A percentile compares a stretch with the other conserved stretches of the same genome.
Conservation (phyloP, 768 basidiomycete genomes). For the Pisolithus tinctorius region DNA sequence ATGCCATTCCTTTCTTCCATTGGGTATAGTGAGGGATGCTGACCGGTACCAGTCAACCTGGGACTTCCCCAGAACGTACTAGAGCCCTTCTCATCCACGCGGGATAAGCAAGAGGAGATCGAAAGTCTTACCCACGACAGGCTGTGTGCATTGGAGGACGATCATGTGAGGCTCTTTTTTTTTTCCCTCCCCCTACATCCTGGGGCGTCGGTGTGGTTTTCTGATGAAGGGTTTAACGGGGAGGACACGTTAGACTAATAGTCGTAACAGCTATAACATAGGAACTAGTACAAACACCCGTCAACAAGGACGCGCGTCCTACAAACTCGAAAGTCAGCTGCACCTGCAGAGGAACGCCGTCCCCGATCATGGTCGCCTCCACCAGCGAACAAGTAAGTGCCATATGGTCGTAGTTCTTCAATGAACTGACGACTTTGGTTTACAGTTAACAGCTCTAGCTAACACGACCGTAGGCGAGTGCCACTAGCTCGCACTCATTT, state of each 20-base stretch:
- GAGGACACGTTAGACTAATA: conserved; percentile 29
- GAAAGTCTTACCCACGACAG: conserved; percentile 54
- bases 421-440: conserved; percentile 3
- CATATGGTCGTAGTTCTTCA: not conserved
- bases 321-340: not conserved
- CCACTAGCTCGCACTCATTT: not conserved
- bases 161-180: conserved; percentile 64
- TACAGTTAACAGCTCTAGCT: conserved; percentile 58
- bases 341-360: not conserved
- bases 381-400: conserved; percentile 62
- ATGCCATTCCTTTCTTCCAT: not conserved
- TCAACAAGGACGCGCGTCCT: conserved; percentile 31
- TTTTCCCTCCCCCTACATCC: too few relatives aligned
- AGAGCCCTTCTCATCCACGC: conserved; percentile 63
- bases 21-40: not conserved
- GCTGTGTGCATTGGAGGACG: conserved; percentile 62
- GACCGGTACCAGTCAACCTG: not conserved
- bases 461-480: conserved; percentile 70
- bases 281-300: conserved; percentile 12
- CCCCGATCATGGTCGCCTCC: conserved; percentile 49
- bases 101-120: conserved; percentile 50
- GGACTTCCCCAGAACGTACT: conserved; percentile 45
- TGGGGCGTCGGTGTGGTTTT: too few relatives aligned
- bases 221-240: conserved; percentile 28
- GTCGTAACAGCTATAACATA: too few relatives aligned